A percentile compares a stretch with the other conserved stretches of the same genome.
Evolutionary conservation across 306 rosid genomes (phyloP).

Genomic region (Sechiopsis laciniata): DNA sequence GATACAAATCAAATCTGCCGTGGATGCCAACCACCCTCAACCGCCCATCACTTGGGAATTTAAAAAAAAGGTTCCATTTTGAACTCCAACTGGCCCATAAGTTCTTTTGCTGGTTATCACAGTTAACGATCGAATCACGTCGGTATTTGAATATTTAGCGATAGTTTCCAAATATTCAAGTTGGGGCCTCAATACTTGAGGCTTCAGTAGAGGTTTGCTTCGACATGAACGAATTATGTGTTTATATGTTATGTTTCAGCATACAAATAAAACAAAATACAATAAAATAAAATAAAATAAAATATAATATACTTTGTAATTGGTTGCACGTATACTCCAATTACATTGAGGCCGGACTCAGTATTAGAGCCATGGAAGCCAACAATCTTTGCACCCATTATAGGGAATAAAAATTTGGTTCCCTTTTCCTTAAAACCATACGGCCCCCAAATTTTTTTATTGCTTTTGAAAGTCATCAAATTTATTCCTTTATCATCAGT

Average conservation of each 20-base stretch:
- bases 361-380: not conserved
- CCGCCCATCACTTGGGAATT: not conserved
- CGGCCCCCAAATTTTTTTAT: not conserved
- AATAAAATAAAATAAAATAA: not conserved
- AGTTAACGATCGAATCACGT: not conserved
- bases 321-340: not conserved
- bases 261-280: not conserved
- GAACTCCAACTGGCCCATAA: not conserved
- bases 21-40: not conserved
- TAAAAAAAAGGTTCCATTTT: not conserved
- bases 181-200: not conserved
- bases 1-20: not conserved
- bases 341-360: not conserved
- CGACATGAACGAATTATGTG: not conserved
- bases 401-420: not conserved
- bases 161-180: no score
- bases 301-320: not conserved
- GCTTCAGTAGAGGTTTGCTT: not conserved
- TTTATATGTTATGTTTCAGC: not conserved
- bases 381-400: not conserved
- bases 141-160: not conserved
- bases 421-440: not conserved
- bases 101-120: not conserved
- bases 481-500: not conserved
- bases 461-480: not conserved